A percentile compares a stretch with the other conserved stretches of the same genome.
Evolutionary conservation across 2,329 filamentous ascomycete species (phyloP).

Genomic region (Pseudogymnoascus sp.): DNA sequence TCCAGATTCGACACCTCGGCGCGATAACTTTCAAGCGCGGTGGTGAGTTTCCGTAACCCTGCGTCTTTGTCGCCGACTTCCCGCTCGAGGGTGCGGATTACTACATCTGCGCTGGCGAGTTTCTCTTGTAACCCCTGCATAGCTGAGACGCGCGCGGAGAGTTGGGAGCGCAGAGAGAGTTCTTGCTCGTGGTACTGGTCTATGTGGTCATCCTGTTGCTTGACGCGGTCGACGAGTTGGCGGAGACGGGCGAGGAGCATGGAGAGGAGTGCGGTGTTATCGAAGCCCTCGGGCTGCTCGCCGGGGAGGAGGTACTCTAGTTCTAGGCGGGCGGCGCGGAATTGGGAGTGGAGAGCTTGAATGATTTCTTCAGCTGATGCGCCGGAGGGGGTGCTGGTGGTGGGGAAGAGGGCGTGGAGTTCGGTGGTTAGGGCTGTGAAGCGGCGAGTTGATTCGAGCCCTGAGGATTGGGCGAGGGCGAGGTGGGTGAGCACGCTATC

Average conservation of each 20-base stretch:
- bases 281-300: constrained; percentile 42
- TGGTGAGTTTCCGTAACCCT: constrained; percentile 41
- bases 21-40: constrained; percentile 43
- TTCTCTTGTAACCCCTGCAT: constrained; percentile 41
- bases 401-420: constrained; percentile 41
- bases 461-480: constrained; percentile 24
- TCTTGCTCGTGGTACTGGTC: constrained; percentile 53
- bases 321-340: constrained; percentile 50
- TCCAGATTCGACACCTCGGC: constrained; percentile 48
- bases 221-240: constrained; percentile 37
- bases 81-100: constrained; percentile 14
- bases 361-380: constrained; percentile 36
- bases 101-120: constrained; percentile 23
- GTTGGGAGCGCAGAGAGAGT: constrained; percentile 46
- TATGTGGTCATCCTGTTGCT: constrained; percentile 43
- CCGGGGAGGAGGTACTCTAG: constrained; percentile 54
- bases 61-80: constrained; percentile 31
- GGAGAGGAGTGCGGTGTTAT: constrained; percentile 43
- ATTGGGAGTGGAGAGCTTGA: constrained; percentile 26
- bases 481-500: constrained; percentile 26
- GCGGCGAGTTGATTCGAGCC: constrained; percentile 33
- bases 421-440: constrained; percentile 39
- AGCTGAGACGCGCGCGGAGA: constrained; percentile 42
- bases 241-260: constrained; percentile 44
- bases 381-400: constrained; percentile 34